Conservation (phyloP, 768 basidiomycete species). For the Leccinum aurantiacum region DNA sequence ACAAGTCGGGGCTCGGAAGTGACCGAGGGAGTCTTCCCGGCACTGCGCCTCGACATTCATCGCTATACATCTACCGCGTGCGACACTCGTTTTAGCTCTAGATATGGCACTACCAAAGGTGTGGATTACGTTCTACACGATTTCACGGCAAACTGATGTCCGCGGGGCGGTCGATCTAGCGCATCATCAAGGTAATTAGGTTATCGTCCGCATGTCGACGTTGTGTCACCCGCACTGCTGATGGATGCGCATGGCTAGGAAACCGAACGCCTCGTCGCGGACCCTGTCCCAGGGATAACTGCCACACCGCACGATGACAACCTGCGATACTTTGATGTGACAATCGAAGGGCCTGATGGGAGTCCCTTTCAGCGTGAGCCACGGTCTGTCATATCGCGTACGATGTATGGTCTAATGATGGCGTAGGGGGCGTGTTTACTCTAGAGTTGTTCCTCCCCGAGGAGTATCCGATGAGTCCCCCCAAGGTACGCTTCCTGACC, state of each 20-base stretch:
- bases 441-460: constrained; percentile 98
- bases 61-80: constrained; percentile 15
- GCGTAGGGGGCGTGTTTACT: constrained; percentile 83
- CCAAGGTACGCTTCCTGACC: constrained; percentile 95
- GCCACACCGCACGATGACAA: constrained; percentile 96
- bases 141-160: constrained; percentile 3
- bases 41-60: constrained; percentile 6
- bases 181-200: constrained; percentile 51
- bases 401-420: constrained; percentile 8
- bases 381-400: neutral
- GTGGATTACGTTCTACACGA: neutral
- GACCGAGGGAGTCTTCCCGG: constrained; percentile 4
- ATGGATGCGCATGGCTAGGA: constrained; percentile 56
- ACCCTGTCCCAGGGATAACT: constrained; percentile 97
- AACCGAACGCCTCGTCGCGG: constrained; percentile 93
- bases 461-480: constrained; percentile 99
- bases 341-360: constrained; percentile 91
- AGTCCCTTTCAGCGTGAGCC: constrained; percentile 86
- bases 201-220: constrained; percentile 6
- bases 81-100: constrained; percentile 14
- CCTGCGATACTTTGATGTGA: constrained; percentile 97
- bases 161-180: constrained; percentile 32
- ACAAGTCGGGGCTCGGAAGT: constrained; percentile 17
- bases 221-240: constrained; percentile 23
- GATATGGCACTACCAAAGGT: constrained; percentile 41